Base-by-base conservation (phyloP, 495 filamentous ascomycete species). In the Neurospora sp. region DNA sequence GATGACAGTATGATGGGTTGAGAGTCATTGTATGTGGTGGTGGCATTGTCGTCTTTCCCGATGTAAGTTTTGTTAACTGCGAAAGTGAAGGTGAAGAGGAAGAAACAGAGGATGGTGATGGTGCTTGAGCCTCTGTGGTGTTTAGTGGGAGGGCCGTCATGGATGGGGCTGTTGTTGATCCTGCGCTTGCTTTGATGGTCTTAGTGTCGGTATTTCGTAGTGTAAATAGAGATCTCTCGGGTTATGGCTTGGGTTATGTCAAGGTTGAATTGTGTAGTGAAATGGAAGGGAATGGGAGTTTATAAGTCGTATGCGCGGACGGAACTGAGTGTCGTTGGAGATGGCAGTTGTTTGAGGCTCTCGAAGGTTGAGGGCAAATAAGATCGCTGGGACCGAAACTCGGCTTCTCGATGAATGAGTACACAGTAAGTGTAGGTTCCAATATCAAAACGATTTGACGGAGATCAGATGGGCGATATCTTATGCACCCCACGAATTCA, bases 1-100 rank as follows among this genome's bases (percentile, higher is more conserved):
- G 89, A 73, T 91, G 88, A 35, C 85, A 77, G 42, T 80, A 82
- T 1, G 87, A 83, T 31, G 85, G 74, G 78, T 87, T 82, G 75
- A 23, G 70, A 7, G 39, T 38, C 37, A 71, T 71, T 8, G 8
- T 49, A 71, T 35, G 27, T 40, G 40, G 70, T 31, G 62, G 69
- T 18, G 49, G 38, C 37, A 44, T 38, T 39, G n/a, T 42, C 0
- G n/a, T n/a, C n/a, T n/a, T n/a, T n/a, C n/a, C n/a, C n/a, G n/a
- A n/a, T n/a, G n/a, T n/a, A n/a, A n/a, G n/a, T n/a, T n/a, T n/a
- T 14, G 1, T 8, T 39, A 70, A 9, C 46, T 70, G 46, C 46
- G 40, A 10, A 2, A 70, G 18, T 23, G 69, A 14, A 39, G 31
- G 6, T 8, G 70, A 5, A 1, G 70, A 20, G 0, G 46, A 40